phyloP scores from a whole-genome alignment of 371 early-diverging fungal species.

The Apophysomyces elegans region DNA sequence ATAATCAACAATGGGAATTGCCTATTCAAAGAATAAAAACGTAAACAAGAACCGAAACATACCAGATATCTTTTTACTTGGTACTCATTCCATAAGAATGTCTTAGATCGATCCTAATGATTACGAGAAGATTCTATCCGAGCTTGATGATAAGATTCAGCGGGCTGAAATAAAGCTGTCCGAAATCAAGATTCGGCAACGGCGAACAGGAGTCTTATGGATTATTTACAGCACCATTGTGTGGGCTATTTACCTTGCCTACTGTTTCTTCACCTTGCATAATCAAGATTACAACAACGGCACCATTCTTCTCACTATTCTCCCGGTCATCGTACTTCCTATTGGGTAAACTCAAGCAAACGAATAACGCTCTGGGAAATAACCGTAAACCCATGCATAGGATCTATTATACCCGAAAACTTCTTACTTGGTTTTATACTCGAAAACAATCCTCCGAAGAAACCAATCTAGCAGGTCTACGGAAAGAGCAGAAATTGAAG shows the following conservation, averaged over 20 bases:
- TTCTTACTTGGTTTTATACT: slow-evolving; percentile 56
- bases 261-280: slow-evolving; percentile 24
- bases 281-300: slow-evolving; percentile 3
- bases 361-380: not conserved
- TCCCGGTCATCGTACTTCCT: slow-evolving; percentile 54
- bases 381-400: slow-evolving; percentile 19
- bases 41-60: not conserved
- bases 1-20: slow-evolving; percentile 3
- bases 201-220: slow-evolving; percentile 64
- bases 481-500: slow-evolving; percentile 59
- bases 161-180: slow-evolving; percentile 64
- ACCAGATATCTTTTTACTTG: not conserved
- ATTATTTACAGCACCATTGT: slow-evolving; percentile 66
- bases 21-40: slow-evolving; percentile 9
- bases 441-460: slow-evolving; percentile 60
- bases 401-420: slow-evolving; percentile 48
- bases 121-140: slow-evolving; percentile 78
- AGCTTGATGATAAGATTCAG: slow-evolving; percentile 73
- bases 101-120: slow-evolving; percentile 43
- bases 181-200: slow-evolving; percentile 60
- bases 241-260: slow-evolving; percentile 64
- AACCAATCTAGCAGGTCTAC: slow-evolving; percentile 45
- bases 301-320: slow-evolving; percentile 35
- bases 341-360: slow-evolving; percentile 39
- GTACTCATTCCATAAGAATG: not conserved